A percentile compares a stretch with the other conserved stretches of the same genome.
phyloP scores from a whole-genome alignment of 768 basidiomycete species.

The Wakefieldia striispora region DNA sequence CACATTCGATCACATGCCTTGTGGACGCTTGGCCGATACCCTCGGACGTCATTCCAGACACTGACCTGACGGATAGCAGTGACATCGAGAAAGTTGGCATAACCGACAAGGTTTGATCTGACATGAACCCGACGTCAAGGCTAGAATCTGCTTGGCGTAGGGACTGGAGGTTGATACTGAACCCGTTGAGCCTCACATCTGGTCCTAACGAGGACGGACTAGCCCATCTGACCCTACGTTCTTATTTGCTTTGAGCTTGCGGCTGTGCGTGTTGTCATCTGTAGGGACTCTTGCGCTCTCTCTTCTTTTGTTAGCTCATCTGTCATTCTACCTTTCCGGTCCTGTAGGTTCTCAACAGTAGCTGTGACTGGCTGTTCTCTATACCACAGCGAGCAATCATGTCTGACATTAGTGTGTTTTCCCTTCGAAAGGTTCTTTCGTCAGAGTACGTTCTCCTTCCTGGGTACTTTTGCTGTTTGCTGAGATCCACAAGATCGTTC shows the following conservation, averaged over 20 bases:
- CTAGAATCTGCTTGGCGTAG: conserved; percentile 28
- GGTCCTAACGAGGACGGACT: conserved; percentile 39
- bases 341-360: conserved; percentile 34
- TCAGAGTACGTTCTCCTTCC: too few species aligned
- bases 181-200: conserved; percentile 7
- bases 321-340: conserved; percentile 38
- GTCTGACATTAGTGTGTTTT: too few species aligned
- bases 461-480: too few species aligned
- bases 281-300: conserved; percentile 39
- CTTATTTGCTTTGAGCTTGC: conserved; percentile 71
- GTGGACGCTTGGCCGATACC: conserved; percentile 40
- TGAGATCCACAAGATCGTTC: too few species aligned
- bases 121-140: neutral
- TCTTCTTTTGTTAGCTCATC: conserved; percentile 6
- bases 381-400: too few species aligned
- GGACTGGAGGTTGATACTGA: conserved; percentile 39
- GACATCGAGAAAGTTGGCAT: conserved; percentile 19
- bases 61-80: conserved; percentile 49
- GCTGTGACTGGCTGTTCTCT: too few species aligned
- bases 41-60: conserved; percentile 49
- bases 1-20: conserved; percentile 20
- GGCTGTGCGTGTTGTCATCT: conserved; percentile 51
- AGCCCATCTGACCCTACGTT: conserved; percentile 51
- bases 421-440: too few species aligned
- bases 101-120: conserved; percentile 14